Evolutionary conservation across 2,329 filamentous ascomycete genomes (phyloP).

Genomic region (Thelonectria discophora): DNA sequence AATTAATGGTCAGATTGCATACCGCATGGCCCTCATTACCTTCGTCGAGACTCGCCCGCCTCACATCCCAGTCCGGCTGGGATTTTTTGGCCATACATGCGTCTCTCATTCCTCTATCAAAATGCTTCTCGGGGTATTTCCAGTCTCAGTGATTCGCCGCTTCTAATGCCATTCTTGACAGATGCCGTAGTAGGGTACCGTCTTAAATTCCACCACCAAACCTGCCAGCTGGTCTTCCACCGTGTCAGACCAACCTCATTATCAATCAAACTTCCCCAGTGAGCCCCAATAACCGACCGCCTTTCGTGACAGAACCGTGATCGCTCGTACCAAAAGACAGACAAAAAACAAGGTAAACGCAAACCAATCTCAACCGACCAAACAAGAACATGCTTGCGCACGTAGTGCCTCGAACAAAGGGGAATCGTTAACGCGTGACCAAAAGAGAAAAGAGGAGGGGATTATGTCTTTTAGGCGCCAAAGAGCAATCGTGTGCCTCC

Average conservation of each 20-base stretch:
- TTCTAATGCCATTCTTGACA: background rate
- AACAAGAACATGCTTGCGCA: conserved; percentile 14
- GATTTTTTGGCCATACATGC: conserved; percentile 17
- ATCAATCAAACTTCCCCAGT: background rate
- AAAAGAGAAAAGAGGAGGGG: conserved; percentile 1
- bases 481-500: background rate
- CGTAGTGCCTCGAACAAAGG: conserved; percentile 19
- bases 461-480: background rate
- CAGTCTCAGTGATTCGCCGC: conserved; percentile 8
- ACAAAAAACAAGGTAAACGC: conserved; percentile 9
- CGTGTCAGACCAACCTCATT: background rate
- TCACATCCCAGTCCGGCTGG: conserved; percentile 19
- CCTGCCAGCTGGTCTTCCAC: background rate
- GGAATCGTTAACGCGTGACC: conserved; percentile 23
- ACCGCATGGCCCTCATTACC: conserved; percentile 17
- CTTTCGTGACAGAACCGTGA: conserved; percentile 8
- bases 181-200: background rate
- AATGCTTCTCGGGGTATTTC: conserved; percentile 22
- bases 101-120: conserved; percentile 18
- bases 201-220: background rate
- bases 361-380: conserved; percentile 8
- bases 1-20: conserved; percentile 8
- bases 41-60: conserved; percentile 16
- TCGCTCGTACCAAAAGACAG: conserved; percentile 9
- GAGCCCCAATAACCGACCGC: background rate